These are phyloP conservation scores for Pterula multifida DNA, from an alignment of 1,284 basidiomycete species.

Conservation along the genomic window DNA sequence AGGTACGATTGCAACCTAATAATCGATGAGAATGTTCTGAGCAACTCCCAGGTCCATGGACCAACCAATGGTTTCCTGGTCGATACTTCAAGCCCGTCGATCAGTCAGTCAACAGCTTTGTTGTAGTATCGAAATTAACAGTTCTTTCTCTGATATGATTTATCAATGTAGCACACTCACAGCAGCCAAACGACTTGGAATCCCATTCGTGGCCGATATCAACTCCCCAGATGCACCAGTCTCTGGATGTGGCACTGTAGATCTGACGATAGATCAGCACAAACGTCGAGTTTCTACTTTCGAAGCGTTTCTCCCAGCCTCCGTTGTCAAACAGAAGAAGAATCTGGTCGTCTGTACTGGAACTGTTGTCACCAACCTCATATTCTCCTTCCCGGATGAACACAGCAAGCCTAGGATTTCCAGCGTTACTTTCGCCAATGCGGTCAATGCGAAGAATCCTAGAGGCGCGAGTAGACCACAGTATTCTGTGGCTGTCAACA, in stretches of 20 bases:
- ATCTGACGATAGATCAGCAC: constrained; percentile 13
- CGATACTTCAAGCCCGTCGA: constrained; percentile 5
- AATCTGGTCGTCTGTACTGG: constrained; percentile 13
- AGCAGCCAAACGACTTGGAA: constrained; percentile 8
- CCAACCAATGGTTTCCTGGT: constrained; percentile 3
- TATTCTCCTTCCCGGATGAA: constrained; percentile 9
- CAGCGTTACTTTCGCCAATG: background rate
- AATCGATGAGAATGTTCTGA: background rate
- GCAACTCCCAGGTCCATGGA: constrained; percentile 5
- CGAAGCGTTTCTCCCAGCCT: constrained; percentile 14
- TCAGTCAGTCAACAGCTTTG: background rate
- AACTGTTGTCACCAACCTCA: constrained; percentile 12
- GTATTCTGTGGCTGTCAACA: constrained; percentile 10
- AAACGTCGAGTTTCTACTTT: constrained; percentile 10
- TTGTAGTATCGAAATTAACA: background rate
- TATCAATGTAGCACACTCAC: constrained; percentile 6
- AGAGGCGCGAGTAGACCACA: background rate
- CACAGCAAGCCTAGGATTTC: background rate
- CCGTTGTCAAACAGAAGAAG: constrained; percentile 2
- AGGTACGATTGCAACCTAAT: constrained; percentile 8
- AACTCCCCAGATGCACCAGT: constrained; percentile 11
- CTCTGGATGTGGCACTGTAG: constrained; percentile 7
- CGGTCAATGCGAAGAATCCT: background rate
- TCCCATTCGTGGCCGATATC: constrained; percentile 11
- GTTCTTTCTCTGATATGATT: background rate